A percentile compares a stretch with the other conserved stretches of the same genome.
Conservation (phyloP, 106 monocot genomes). For the Posidonia australis region DNA sequence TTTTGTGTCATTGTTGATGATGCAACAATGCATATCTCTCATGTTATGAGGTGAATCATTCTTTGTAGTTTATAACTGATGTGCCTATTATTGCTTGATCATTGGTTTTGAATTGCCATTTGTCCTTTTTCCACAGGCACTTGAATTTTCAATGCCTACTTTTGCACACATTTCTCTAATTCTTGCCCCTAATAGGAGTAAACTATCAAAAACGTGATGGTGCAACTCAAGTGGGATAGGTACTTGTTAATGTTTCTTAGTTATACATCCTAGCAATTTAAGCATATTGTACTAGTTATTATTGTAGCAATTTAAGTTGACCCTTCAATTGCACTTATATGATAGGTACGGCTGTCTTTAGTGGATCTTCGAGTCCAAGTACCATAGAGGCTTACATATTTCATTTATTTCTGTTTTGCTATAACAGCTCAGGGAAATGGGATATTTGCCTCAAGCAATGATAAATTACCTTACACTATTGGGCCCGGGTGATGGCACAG, state of each 20-base stretch:
- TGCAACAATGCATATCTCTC: constrained; percentile 90
- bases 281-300: background rate
- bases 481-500: constrained; percentile 99
- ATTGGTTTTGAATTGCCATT: background rate
- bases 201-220: constrained; percentile 98
- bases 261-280: background rate
- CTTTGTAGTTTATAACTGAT: background rate
- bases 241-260: background rate
- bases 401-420: background rate
- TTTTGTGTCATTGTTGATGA: constrained; percentile 99
- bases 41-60: constrained; percentile 76
- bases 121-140: constrained; percentile 37
- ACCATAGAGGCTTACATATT: background rate
- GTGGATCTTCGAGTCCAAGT: too few species aligned
- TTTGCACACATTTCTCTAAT: constrained; percentile 99
- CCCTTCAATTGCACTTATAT: too few species aligned
- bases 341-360: too few species aligned
- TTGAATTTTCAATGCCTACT: constrained; percentile 84
- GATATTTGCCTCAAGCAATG: constrained; percentile 95
- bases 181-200: constrained; percentile 96
- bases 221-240: constrained; percentile 99
- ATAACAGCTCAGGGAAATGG: constrained; percentile 84
- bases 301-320: too few species aligned
- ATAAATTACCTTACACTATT: constrained; percentile 86
- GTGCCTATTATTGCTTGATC: background rate